phyloP scores from a whole-genome alignment of 306 rosid species.

The Dalbergia oliveri region DNA sequence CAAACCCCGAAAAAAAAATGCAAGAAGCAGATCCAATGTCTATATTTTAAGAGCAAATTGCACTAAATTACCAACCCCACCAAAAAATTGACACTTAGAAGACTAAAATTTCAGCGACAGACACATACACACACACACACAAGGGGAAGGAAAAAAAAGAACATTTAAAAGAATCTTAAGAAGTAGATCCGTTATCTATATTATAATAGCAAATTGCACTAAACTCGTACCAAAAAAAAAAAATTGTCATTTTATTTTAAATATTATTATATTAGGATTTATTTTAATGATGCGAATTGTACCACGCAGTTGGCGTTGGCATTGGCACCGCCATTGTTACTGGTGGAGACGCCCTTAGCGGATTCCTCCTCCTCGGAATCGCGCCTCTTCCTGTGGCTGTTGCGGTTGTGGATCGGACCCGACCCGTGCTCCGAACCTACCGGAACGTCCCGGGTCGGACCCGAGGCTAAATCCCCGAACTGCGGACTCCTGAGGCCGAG shows the following conservation, averaged over 20 bases:
- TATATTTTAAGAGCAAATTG: constrained; percentile 11
- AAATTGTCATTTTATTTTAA: too few species aligned
- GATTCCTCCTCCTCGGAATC: constrained; percentile 61
- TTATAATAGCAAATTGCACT: constrained; percentile 12
- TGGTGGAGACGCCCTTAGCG: constrained; percentile 61
- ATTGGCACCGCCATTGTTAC: constrained; percentile 63
- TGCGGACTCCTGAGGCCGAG: constrained; percentile 59
- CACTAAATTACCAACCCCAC: background rate
- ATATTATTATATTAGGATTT: background rate
- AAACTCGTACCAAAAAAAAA: background rate
- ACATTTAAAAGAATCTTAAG: background rate
- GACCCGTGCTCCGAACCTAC: constrained; percentile 51
- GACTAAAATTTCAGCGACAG: background rate
- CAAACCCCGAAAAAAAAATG: too few species aligned
- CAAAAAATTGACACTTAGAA: background rate
- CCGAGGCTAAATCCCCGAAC: constrained; percentile 53
- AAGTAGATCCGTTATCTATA: constrained; percentile 39
- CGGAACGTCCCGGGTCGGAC: constrained; percentile 57
- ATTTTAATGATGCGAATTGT: background rate
- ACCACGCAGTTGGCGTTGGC: constrained; percentile 60
- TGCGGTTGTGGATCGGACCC: too few species aligned
- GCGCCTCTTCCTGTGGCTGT: constrained; percentile 57
- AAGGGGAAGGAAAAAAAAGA: background rate
- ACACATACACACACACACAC: too few species aligned
- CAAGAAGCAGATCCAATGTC: constrained; percentile 35